Evolutionary conservation across 1,284 basidiomycete species (phyloP).

Genomic region (Tetrapyrgos nigripes): DNA sequence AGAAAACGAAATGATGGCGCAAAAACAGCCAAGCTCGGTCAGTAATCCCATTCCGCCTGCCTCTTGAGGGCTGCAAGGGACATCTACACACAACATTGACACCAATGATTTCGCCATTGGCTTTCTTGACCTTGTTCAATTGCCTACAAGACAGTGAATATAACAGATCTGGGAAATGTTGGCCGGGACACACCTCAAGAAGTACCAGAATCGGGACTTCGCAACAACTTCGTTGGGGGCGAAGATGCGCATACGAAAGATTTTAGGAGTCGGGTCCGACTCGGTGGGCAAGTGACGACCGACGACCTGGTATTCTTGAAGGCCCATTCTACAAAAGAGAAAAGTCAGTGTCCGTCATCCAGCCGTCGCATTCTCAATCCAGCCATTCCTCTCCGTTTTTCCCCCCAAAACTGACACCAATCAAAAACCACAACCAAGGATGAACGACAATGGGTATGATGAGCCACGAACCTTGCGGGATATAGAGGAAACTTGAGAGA

Average conservation of each 20-base stretch:
- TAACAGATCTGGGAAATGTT: background rate
- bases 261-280: conserved; percentile 92
- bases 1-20: conserved; percentile 32
- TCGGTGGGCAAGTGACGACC: conserved; percentile 97
- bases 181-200: conserved; percentile 72
- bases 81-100: conserved; percentile 91
- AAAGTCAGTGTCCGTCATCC: conserved; percentile 7
- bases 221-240: conserved; percentile 98
- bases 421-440: background rate
- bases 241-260: conserved; percentile 99
- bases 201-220: conserved; percentile 99
- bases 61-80: conserved; percentile 87
- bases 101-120: conserved; percentile 98
- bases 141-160: conserved; percentile 59
- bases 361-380: conserved; percentile 1
- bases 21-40: conserved; percentile 37
- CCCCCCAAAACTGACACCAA: background rate
- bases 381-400: too few relatives aligned
- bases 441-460: background rate
- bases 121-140: conserved; percentile 99
- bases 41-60: conserved; percentile 81
- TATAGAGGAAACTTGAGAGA: background rate
- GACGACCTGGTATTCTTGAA: conserved; percentile 93
- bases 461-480: background rate
- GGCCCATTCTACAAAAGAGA: conserved; percentile 42